phyloP scores from a whole-genome alignment of 495 filamentous ascomycete genomes.

The Geopyxis carbonaria region DNA sequence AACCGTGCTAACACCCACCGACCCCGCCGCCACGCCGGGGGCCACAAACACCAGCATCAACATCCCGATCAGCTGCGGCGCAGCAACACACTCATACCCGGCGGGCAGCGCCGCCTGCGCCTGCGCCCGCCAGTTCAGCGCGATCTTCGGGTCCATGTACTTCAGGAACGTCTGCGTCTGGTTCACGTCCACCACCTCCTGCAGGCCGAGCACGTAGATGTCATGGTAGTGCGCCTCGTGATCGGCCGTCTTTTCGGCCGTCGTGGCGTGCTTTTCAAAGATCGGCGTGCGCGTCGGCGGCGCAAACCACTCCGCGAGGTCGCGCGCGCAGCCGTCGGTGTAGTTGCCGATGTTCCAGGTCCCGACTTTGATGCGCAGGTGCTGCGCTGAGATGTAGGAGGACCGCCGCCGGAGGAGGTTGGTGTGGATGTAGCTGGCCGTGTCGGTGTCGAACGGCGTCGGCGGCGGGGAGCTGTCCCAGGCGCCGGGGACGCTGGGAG shows the following conservation, averaged over 20 bases:
- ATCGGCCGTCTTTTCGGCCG: conserved; percentile 27
- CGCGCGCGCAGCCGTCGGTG: conserved; percentile 16
- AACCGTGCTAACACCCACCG: conserved; percentile 58
- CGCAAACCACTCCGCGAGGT: conserved; percentile 26
- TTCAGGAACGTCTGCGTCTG: conserved; percentile 39
- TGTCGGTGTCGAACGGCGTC: too few species aligned
- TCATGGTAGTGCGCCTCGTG: conserved; percentile 48
- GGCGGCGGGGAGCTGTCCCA: too few species aligned
- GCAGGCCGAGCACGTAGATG: conserved; percentile 77
- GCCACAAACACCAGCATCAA: conserved; percentile 74
- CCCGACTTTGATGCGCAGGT: conserved; percentile 68
- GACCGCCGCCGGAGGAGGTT: conserved; percentile 48
- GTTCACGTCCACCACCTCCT: conserved; percentile 79
- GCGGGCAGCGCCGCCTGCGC: conserved; percentile 44
- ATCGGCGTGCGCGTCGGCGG: conserved; percentile 15
- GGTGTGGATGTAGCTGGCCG: conserved; percentile 12
- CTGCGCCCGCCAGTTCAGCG: conserved; percentile 55
- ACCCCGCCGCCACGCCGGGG: conserved; percentile 54
- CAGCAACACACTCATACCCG: conserved; percentile 59
- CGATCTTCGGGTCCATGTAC: conserved; percentile 51
- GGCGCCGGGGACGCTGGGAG: too few species aligned
- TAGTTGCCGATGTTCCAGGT: conserved; percentile 83
- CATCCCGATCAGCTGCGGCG: conserved; percentile 73
- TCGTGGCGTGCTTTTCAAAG: conserved; percentile 28
- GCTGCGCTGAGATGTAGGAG: conserved; percentile 56